phyloP scores from a whole-genome alignment of 2,329 filamentous ascomycete genomes.

The Fonsecaea multimorphosa region DNA sequence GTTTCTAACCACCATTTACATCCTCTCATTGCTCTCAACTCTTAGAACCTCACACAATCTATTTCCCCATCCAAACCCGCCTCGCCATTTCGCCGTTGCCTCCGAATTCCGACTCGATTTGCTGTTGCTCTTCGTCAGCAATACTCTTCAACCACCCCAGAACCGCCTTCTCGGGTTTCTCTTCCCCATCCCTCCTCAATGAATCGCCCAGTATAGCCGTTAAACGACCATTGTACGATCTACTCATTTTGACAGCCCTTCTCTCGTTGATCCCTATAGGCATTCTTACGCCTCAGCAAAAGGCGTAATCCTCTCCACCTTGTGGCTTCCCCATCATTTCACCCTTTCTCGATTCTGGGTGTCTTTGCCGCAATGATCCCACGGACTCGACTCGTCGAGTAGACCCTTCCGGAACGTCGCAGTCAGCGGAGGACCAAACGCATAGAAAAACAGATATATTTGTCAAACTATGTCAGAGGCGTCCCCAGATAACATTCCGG shows the following conservation, averaged over 20 bases:
- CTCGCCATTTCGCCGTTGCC: conserved; percentile 6
- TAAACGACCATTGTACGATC: not conserved
- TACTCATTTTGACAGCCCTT: not conserved
- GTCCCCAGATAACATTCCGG: conserved; percentile 19
- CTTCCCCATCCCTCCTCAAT: not conserved
- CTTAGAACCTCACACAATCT: conserved; percentile 15
- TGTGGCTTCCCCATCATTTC: not conserved
- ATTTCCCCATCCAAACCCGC: conserved; percentile 6
- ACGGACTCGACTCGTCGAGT: conserved; percentile 18
- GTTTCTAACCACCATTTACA: conserved; percentile 14
- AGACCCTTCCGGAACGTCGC: conserved; percentile 21
- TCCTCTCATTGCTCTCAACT: conserved; percentile 14
- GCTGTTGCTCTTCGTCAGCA: not conserved
- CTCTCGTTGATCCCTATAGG: not conserved
- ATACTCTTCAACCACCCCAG: not conserved
- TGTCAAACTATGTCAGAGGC: conserved; percentile 26
- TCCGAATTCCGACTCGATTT: conserved; percentile 2
- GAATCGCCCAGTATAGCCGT: conserved; percentile 4
- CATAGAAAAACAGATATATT: conserved; percentile 8
- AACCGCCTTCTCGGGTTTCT: not conserved
- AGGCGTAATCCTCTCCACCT: not conserved
- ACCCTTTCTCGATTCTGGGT: conserved; percentile 3
- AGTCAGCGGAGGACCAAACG: conserved; percentile 22
- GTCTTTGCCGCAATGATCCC: conserved; percentile 30
- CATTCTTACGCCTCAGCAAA: not conserved